These are phyloP conservation scores for Dissoconium aciculare DNA, from an alignment of 2,329 filamentous ascomycete genomes.

Conservation along the genomic window DNA sequence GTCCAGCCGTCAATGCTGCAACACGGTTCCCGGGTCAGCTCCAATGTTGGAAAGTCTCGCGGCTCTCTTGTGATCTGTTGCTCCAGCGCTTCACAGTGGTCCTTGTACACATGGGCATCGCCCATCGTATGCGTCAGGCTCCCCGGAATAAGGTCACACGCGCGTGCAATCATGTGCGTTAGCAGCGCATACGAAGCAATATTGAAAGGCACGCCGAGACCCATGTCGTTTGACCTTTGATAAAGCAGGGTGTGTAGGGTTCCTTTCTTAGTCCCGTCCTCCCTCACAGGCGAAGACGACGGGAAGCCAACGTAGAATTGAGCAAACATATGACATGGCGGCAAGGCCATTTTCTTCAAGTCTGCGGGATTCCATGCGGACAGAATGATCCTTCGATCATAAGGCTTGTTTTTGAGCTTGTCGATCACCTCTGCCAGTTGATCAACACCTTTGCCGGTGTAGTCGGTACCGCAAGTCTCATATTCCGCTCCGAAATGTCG, in stretches of 20 bases:
- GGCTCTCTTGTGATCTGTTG: slow-evolving; percentile 70
- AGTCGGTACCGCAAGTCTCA: slow-evolving; percentile 61
- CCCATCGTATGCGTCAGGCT: slow-evolving; percentile 92
- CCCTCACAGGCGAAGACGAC: slow-evolving; percentile 13
- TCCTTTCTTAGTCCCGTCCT: slow-evolving; percentile 37
- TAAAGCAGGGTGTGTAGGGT: slow-evolving; percentile 79
- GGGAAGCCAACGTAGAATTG: slow-evolving; percentile 86
- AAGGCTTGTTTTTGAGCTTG: slow-evolving; percentile 70
- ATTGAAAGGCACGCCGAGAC: slow-evolving; percentile 92
- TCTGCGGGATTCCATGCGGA: slow-evolving; percentile 89
- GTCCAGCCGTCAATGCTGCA: slow-evolving; percentile 83
- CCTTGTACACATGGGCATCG: slow-evolving; percentile 89
- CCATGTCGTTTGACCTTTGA: slow-evolving; percentile 92
- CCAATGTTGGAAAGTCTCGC: slow-evolving; percentile 61
- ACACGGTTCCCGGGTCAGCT: slow-evolving; percentile 51
- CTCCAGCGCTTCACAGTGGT: slow-evolving; percentile 78
- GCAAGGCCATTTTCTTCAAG: slow-evolving; percentile 73
- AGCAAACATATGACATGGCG: slow-evolving; percentile 94
- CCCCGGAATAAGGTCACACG: slow-evolving; percentile 69
- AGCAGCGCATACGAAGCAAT: slow-evolving; percentile 88
- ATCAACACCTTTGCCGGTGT: slow-evolving; percentile 77
- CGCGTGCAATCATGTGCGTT: slow-evolving; percentile 88
- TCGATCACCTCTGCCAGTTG: slow-evolving; percentile 82
- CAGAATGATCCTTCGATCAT: slow-evolving; percentile 79
- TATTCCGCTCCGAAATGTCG: slow-evolving; percentile 94